These are phyloP conservation scores for Hericium alpestre DNA, from an alignment of 768 basidiomycete species.

Conservation along the genomic window DNA sequence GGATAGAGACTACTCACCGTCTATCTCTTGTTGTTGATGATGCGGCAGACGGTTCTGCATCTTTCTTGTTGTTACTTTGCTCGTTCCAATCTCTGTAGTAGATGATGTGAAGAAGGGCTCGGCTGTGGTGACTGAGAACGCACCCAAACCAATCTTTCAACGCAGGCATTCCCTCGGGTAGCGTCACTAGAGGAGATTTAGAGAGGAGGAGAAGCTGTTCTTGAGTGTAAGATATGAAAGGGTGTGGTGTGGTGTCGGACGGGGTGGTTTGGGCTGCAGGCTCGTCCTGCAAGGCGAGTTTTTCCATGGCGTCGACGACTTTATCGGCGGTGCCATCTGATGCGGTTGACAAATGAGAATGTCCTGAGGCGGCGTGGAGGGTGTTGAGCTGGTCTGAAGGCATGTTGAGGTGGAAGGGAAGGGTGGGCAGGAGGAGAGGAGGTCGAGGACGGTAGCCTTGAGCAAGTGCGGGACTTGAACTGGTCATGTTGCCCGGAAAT, in stretches of 20 bases:
- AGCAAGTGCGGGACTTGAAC: constrained; percentile 7
- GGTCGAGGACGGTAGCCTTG: not conserved
- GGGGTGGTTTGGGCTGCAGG: constrained; percentile 22
- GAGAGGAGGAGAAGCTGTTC: constrained; percentile 56
- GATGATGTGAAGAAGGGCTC: constrained; percentile 11
- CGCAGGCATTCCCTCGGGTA: constrained; percentile 67
- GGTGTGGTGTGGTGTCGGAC: constrained; percentile 22
- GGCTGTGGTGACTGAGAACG: constrained; percentile 14
- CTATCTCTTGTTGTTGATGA: constrained; percentile 51
- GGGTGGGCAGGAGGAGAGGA: constrained; percentile 4
- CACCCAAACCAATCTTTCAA: constrained; percentile 88
- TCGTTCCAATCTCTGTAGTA: constrained; percentile 43
- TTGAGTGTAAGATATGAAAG: constrained; percentile 60
- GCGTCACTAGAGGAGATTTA: constrained; percentile 64
- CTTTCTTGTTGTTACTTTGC: constrained; percentile 56
- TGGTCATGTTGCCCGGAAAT: not conserved
- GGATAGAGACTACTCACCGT: constrained; percentile 32
- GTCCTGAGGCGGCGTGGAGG: not conserved
- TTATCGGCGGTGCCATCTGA: not conserved
- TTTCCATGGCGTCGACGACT: constrained; percentile 7
- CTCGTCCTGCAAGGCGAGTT: constrained; percentile 4
- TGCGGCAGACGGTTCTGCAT: constrained; percentile 44
- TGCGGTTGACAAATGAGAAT: not conserved
- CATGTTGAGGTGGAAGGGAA: not conserved
- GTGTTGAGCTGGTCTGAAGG: not conserved